These are phyloP conservation scores for Eucalyptus marginata DNA, from an alignment of 345 rosid species.

Conservation along the genomic window DNA sequence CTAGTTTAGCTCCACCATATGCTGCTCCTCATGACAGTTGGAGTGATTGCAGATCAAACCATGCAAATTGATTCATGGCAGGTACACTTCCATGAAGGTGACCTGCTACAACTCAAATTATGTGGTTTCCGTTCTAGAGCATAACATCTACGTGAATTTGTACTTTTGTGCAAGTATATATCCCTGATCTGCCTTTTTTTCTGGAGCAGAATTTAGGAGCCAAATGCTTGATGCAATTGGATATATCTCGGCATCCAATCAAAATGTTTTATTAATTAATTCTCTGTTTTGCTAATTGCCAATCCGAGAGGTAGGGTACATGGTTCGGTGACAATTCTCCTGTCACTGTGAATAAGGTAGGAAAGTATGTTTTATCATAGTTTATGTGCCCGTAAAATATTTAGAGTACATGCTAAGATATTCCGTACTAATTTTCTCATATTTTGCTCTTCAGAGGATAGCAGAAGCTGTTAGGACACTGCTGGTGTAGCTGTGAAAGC, in stretches of 20 bases:
- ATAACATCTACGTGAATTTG: not conserved
- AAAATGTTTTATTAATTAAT: conserved; percentile 66
- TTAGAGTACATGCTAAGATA: not conserved
- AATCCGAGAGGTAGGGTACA: conserved; percentile 66
- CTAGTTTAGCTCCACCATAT: conserved; percentile 56
- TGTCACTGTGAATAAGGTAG: conserved; percentile 37
- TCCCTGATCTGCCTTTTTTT: not conserved
- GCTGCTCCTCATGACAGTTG: conserved; percentile 63
- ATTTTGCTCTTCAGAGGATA: conserved; percentile 27
- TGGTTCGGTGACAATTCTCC: conserved; percentile 74
- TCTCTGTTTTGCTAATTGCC: conserved; percentile 86
- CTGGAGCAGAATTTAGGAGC: conserved; percentile 51
- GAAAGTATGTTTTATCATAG: conserved; percentile 17
- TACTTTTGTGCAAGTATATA: not conserved
- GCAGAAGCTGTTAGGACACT: conserved; percentile 72
- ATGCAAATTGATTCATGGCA: conserved; percentile 47
- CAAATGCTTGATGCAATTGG: conserved; percentile 53
- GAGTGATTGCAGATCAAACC: conserved; percentile 45
- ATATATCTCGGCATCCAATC: conserved; percentile 25
- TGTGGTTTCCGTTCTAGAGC: not conserved
- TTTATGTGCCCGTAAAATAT: not conserved
- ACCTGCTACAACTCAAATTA: not conserved
- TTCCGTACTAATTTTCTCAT: not conserved
- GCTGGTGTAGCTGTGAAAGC: conserved; percentile 33
- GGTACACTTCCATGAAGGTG: conserved; percentile 60